Evolutionary conservation across 352 stramenopile genomes (phyloP).

Genomic region (Phytopythium sindhum): DNA sequence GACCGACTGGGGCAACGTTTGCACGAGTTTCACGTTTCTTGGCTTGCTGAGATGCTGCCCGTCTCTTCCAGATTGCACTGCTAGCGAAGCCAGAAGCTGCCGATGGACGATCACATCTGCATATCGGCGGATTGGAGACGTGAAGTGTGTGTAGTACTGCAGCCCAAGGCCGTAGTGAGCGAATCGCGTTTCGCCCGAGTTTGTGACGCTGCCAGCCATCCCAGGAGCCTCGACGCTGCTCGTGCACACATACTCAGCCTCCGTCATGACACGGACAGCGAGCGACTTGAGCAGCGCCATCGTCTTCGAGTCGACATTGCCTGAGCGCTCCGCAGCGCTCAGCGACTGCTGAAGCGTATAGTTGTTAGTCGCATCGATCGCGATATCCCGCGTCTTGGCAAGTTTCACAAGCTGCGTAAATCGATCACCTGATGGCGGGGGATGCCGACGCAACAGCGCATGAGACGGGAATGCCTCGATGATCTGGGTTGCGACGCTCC

Average conservation of each 20-base stretch:
- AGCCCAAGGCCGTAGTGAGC: constrained; percentile 88
- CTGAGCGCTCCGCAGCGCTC: constrained; percentile 44
- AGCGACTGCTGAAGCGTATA: constrained; percentile 82
- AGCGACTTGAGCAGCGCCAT: constrained; percentile 92
- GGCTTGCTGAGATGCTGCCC: background rate
- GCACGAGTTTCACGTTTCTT: background rate
- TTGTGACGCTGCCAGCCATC: constrained; percentile 29
- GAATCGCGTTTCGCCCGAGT: constrained; percentile 56
- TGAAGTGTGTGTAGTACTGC: constrained; percentile 92
- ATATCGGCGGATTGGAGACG: constrained; percentile 89
- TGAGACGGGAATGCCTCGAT: constrained; percentile 73
- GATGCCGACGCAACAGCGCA: constrained; percentile 86
- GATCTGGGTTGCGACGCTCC: constrained; percentile 84
- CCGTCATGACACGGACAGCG: constrained; percentile 92
- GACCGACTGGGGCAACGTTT: constrained; percentile 41
- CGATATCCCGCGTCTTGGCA: constrained; percentile 61
- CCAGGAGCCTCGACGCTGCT: constrained; percentile 32
- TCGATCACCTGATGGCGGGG: constrained; percentile 65
- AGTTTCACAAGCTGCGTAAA: constrained; percentile 77
- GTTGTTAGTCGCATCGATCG: constrained; percentile 78
- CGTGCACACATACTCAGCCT: constrained; percentile 92
- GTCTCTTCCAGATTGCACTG: background rate
- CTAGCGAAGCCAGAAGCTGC: constrained; percentile 71
- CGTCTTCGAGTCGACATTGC: constrained; percentile 70
- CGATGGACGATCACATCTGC: constrained; percentile 91